Percentiles rank a stretch among this genome's conserved stretches.
Conservation (phyloP, 2,329 filamentous ascomycete genomes). For the Beauveria brongniartii region DNA sequence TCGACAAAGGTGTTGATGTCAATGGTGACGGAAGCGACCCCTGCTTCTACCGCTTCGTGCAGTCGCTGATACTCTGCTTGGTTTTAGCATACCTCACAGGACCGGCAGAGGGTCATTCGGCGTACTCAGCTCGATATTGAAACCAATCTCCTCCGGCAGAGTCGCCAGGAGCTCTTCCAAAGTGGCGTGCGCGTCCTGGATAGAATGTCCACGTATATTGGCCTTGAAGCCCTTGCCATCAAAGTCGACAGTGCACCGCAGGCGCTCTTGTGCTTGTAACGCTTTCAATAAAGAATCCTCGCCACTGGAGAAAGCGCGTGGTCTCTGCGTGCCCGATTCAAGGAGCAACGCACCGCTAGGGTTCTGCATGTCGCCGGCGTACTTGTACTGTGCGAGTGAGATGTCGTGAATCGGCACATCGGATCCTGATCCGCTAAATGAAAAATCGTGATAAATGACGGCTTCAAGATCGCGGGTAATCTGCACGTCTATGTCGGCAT, state of each 20-base stretch:
- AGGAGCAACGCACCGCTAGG: slow-evolving; percentile 1
- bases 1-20: slow-evolving; percentile 33
- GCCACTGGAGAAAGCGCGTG: slow-evolving; percentile 17
- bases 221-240: slow-evolving; percentile 30
- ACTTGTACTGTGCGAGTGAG: slow-evolving; percentile 29
- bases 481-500: slow-evolving; percentile 26
- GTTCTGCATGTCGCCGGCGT: slow-evolving; percentile 20
- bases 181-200: slow-evolving; percentile 30
- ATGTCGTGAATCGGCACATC: slow-evolving; percentile 32
- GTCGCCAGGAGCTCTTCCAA: slow-evolving; percentile 28
- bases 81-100: not conserved
- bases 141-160: slow-evolving; percentile 27
- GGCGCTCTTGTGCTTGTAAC: slow-evolving; percentile 20
- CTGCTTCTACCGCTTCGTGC: slow-evolving; percentile 26
- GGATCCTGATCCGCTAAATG: slow-evolving; percentile 32
- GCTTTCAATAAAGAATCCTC: slow-evolving; percentile 16
- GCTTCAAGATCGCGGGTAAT: slow-evolving; percentile 31
- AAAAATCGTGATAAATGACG: slow-evolving; percentile 34
- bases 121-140: slow-evolving; percentile 33
- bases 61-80: slow-evolving; percentile 30
- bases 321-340: slow-evolving; percentile 5
- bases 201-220: slow-evolving; percentile 30
- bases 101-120: not conserved
- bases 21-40: slow-evolving; percentile 26
- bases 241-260: slow-evolving; percentile 32